Evolutionary conservation across 1,284 basidiomycete species (phyloP).

Genomic region (Malassezia furfur): DNA sequence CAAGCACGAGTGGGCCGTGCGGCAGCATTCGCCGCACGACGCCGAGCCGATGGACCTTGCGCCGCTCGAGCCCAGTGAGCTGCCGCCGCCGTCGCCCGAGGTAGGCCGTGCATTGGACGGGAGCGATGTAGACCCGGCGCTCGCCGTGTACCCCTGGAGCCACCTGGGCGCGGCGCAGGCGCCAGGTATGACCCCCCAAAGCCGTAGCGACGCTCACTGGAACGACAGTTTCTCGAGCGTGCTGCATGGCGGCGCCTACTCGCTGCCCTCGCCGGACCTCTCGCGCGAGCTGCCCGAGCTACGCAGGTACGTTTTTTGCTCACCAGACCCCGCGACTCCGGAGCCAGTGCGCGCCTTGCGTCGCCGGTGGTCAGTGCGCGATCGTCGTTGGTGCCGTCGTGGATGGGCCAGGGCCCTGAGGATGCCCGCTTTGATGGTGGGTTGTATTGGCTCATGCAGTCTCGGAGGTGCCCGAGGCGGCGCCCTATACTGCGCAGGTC

Average conservation of each 20-base stretch:
- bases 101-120: constrained; percentile 4
- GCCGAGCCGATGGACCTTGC: background rate
- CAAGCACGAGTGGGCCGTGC: background rate
- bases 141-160: constrained; percentile 6
- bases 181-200: background rate
- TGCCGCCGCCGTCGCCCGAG: background rate
- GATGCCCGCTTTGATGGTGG: background rate
- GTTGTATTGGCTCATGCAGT: background rate
- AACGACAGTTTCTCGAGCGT: constrained; percentile 11
- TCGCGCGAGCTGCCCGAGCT: background rate
- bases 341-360: too few species aligned
- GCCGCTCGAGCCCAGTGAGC: background rate
- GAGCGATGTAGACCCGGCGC: background rate
- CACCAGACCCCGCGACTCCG: background rate
- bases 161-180: background rate
- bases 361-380: background rate
- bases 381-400: background rate
- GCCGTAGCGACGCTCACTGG: background rate
- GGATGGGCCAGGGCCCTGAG: background rate
- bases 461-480: background rate
- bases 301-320: background rate
- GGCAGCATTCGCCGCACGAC: background rate
- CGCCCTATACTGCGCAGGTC: background rate
- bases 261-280: constrained; percentile 2
- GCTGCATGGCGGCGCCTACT: constrained; percentile 1